phyloP scores from a whole-genome alignment of 1,284 basidiomycete species.

The Microbotryomycetes sp. region DNA sequence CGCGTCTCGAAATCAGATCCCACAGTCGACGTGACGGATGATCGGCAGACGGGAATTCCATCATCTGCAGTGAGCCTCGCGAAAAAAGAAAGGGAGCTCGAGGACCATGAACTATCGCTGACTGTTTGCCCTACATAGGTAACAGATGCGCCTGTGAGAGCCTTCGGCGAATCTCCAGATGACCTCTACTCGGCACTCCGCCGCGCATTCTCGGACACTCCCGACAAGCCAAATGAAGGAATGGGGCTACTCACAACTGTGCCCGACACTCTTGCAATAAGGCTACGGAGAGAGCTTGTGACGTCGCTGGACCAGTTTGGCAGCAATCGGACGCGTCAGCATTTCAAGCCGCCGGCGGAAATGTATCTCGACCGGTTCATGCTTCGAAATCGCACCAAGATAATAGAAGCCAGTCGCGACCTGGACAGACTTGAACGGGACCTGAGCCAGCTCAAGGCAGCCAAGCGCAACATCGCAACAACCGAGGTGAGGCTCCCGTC shows the following conservation, averaged over 20 bases:
- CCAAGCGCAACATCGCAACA: no score
- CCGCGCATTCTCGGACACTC: not conserved
- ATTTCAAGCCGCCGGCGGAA: not conserved
- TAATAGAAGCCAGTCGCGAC: no score
- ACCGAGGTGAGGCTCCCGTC: no score
- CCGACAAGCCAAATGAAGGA: not conserved
- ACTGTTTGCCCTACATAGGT: no score
- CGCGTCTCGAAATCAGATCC: no score
- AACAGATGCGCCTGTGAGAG: not conserved
- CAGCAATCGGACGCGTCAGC: not conserved
- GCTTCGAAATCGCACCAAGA: not conserved
- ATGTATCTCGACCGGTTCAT: not conserved
- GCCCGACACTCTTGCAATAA: not conserved
- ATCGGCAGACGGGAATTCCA: no score
- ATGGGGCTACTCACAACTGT: not conserved
- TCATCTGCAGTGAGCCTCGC: no score
- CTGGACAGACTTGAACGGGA: no score
- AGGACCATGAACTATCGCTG: no score
- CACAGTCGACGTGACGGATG: no score
- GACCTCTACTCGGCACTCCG: not conserved
- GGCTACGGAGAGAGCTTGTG: not conserved
- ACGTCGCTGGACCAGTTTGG: not conserved
- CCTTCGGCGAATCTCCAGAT: not conserved
- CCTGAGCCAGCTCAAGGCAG: no score
- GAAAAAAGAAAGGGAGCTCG: no score